Percentiles rank a stretch among this genome's conserved stretches.
These are phyloP conservation scores for Aspergillus ochraceoroseus DNA, from an alignment of 2,329 filamentous ascomycete species.

Conservation along the genomic window DNA sequence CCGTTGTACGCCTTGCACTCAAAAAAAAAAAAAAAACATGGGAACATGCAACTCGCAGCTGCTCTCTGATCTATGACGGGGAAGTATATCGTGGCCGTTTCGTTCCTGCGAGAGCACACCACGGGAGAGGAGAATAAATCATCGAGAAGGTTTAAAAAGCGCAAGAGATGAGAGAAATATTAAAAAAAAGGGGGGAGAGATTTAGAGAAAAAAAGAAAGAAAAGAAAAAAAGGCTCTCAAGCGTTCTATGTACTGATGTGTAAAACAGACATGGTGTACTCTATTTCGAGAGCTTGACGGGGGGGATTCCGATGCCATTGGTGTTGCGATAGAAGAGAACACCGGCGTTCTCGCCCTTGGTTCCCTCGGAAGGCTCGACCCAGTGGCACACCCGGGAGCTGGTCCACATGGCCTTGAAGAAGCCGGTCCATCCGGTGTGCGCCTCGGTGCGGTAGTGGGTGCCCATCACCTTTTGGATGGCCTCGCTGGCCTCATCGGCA, in stretches of 20 bases:
- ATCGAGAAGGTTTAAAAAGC: constrained; percentile 1
- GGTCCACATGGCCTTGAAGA: constrained; percentile 76
- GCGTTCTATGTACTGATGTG: constrained; percentile 18
- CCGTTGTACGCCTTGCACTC: too few relatives aligned
- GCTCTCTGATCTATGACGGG: too few relatives aligned
- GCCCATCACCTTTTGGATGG: constrained; percentile 94
- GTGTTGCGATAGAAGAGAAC: constrained; percentile 93
- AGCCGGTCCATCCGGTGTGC: constrained; percentile 70
- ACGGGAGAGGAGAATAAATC: constrained; percentile 12
- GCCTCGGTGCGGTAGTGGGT: constrained; percentile 85
- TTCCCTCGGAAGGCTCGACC: constrained; percentile 86
- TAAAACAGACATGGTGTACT: constrained; percentile 10
- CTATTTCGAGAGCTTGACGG: constrained; percentile 42
- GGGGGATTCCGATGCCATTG: constrained; percentile 71
- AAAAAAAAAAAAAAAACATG: too few relatives aligned
- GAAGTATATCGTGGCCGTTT: constrained; percentile 18
- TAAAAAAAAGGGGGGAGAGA: constrained; percentile 7
- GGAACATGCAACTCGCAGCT: too few relatives aligned
- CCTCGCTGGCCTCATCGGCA: constrained; percentile 88
- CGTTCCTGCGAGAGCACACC: constrained; percentile 27
- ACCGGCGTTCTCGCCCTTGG: constrained; percentile 72
- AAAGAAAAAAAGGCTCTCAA: constrained; percentile 12
- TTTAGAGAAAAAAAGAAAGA: constrained; percentile 13
- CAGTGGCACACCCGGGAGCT: constrained; percentile 87
- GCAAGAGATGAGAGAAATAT: constrained; percentile 7